Evolutionary conservation across 441 rosid species (phyloP).

Genomic region (Dalechampia spathulata): DNA sequence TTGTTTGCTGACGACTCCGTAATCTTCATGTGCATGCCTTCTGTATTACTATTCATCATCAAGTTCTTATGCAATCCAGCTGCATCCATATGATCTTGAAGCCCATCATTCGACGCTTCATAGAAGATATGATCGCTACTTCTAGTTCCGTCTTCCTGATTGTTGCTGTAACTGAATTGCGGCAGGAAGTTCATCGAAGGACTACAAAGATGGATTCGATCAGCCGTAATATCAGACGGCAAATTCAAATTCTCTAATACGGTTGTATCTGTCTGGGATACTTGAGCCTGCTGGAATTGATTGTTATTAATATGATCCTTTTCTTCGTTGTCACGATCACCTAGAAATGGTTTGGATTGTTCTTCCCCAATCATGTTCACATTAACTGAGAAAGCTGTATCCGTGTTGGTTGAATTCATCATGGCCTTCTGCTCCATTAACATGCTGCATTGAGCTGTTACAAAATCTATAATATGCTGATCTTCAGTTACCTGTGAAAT

Average conservation of each 20-base stretch:
- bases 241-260: constrained; percentile 28
- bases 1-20: constrained; percentile 27
- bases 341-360: constrained; percentile 24
- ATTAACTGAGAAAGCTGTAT: constrained; percentile 17
- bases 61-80: constrained; percentile 15
- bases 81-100: constrained; percentile 18
- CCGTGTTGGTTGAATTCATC: constrained; percentile 26
- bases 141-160: constrained; percentile 24
- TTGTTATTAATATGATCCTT: constrained; percentile 17
- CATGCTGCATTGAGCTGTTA: constrained; percentile 48
- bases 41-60: constrained; percentile 6
- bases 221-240: constrained; percentile 37
- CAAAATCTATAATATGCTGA: constrained; percentile 49
- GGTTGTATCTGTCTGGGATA: constrained; percentile 6
- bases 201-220: constrained; percentile 25
- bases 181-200: constrained; percentile 39
- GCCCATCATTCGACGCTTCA: constrained; percentile 20
- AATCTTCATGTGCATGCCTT: constrained; percentile 20
- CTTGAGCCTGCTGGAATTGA: constrained; percentile 24
- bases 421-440: constrained; percentile 32
- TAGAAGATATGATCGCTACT: constrained; percentile 20
- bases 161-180: constrained; percentile 22
- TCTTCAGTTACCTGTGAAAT: constrained; percentile 65
- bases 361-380: constrained; percentile 5
- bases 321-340: constrained; percentile 21